Base-by-base conservation (phyloP, 352 stramenopile genomes). In the Phytophthora nicotianae region DNA sequence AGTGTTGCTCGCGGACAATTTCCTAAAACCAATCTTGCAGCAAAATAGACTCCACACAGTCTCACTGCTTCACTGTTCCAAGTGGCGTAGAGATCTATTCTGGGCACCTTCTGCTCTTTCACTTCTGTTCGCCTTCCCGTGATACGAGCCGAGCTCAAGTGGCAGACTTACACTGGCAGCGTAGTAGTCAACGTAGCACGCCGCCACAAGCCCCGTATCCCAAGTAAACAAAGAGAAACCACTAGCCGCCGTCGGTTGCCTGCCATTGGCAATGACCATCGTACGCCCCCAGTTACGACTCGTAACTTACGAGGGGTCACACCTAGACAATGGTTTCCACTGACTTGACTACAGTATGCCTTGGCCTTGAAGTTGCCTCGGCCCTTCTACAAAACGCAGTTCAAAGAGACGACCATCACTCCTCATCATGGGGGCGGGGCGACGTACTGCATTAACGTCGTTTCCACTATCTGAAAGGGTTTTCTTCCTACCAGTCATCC, bases 301-400 rank as follows among this genome's bases (percentile, higher is more conserved):
- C n/a, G n/a, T n/a, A n/a, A 37, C 23, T 56, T 55, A 19, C 45
- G 45, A 48, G 35, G 26, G 17, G 41, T 37, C 29, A 53, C 24
- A 29, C n/a, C 38, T 43, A 43, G 5, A 38, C 32, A 38, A 38
- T 33, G 2, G 27, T 33, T 33, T 33, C 27, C 13, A 23, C 20
- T 58, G 38, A 68, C 50, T 64, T 70, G 62, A 33, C 37, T 72
- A 38, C 32, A 72, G 61, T 74, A 74, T 74, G 38, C 17, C 4
- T 7, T 6, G 19, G 32, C 47, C 42, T 75, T 75, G 62, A 75
- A 75, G 62, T 75, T 70, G 62, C 57, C 41, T 41, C 48, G 37
- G 37, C 54, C 43, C 54, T 57, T 70, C 46, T 58, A 62, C 58
- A 33, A 48, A 72, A 61, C 33, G 32, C 19, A 33, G 43, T 64